Conservation (phyloP, 768 basidiomycete genomes). For the Suillus variegatus region DNA sequence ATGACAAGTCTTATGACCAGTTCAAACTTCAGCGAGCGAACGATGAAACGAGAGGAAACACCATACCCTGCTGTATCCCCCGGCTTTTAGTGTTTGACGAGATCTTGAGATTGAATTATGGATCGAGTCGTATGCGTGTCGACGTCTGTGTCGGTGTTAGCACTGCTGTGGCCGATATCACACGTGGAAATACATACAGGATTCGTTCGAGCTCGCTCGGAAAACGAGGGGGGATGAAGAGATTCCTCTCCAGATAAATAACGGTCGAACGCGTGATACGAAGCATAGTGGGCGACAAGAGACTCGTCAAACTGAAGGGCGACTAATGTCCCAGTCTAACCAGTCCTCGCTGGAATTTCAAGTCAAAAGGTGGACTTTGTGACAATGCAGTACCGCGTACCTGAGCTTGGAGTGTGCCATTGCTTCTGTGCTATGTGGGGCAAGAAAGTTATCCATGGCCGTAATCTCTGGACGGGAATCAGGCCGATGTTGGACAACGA, state of each 20-base stretch:
- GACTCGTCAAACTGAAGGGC: constrained; percentile 63
- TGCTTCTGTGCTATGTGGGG: constrained; percentile 67
- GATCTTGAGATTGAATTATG: constrained; percentile 72
- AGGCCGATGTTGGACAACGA: constrained; percentile 4
- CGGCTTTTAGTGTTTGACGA: constrained; percentile 52
- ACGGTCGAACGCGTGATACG: constrained; percentile 69
- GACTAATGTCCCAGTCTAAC: constrained; percentile 61
- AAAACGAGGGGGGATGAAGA: constrained; percentile 62
- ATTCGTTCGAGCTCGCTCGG: constrained; percentile 61
- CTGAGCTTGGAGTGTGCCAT: constrained; percentile 58
- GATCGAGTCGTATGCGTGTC: constrained; percentile 72
- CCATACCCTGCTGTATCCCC: constrained; percentile 47
- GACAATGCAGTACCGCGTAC: constrained; percentile 38
- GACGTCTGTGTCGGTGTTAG: constrained; percentile 42
- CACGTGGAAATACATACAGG: constrained; percentile 44
- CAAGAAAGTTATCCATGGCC: constrained; percentile 61
- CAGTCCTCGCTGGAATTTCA: constrained; percentile 50
- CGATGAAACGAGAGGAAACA: constrained; percentile 3
- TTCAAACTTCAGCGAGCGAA: constrained; percentile 1
- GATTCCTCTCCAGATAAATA: constrained; percentile 66
- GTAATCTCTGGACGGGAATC: neutral
- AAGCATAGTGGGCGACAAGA: constrained; percentile 65
- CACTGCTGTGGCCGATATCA: constrained; percentile 4
- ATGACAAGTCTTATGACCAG: constrained; percentile 52
- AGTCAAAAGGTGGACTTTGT: constrained; percentile 16